phyloP scores from a whole-genome alignment of 805 yeast species.

The Dipodascopsis uninucleata region DNA sequence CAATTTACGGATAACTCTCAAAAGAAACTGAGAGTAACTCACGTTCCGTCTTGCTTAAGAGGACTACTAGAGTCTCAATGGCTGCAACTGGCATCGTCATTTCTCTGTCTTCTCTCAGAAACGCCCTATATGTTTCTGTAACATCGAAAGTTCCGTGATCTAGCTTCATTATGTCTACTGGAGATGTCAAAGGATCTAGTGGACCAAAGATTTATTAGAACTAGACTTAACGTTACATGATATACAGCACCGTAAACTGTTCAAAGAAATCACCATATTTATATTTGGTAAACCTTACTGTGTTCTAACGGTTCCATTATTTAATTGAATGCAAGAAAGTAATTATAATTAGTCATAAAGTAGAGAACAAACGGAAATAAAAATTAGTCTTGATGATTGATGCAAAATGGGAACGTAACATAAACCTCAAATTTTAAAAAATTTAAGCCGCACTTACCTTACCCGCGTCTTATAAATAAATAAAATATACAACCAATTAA shows the following conservation, averaged over 20 bases:
- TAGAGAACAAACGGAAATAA: neutral
- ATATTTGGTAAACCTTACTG: too few relatives aligned
- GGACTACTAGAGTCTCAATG: conserved; percentile 85
- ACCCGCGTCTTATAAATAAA: conserved; percentile 1
- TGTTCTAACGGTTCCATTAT: too few relatives aligned
- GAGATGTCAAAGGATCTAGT: too few relatives aligned
- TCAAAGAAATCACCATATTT: too few relatives aligned
- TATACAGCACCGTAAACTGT: too few relatives aligned
- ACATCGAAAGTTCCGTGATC: conserved; percentile 67
- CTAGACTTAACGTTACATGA: too few relatives aligned
- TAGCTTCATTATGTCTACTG: too few relatives aligned
- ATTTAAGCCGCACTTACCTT: too few relatives aligned
- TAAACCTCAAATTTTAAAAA: too few relatives aligned
- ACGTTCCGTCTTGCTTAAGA: conserved; percentile 73
- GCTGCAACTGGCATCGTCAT: conserved; percentile 99
- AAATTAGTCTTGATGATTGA: neutral
- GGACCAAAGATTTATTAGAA: too few relatives aligned
- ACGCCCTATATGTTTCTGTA: conserved; percentile 71
- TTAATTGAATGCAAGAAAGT: too few relatives aligned
- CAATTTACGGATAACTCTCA: neutral
- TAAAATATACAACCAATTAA: conserved; percentile 1
- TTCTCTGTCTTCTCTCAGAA: conserved; percentile 85
- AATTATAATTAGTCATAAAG: neutral
- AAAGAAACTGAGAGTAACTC: conserved; percentile 13
- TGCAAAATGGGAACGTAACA: too few relatives aligned